Conservation (phyloP, 352 stramenopile genomes). For the Lagenidium giganteum region DNA sequence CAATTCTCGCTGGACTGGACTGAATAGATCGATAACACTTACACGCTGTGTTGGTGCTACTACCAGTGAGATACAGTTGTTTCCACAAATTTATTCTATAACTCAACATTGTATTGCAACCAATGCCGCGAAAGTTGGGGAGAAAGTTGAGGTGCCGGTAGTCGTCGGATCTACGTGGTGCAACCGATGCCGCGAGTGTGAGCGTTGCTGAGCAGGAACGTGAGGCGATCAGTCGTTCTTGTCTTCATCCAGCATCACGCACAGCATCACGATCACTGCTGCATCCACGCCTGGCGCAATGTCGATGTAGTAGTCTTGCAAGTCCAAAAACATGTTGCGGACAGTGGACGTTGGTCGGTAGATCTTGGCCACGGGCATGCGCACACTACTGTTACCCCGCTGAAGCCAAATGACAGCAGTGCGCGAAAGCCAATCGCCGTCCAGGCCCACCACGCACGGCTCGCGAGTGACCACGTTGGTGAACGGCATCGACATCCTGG, state of each 20-base stretch:
- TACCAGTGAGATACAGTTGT: no score
- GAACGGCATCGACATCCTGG: no score
- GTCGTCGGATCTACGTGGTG: no score
- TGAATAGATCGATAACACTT: no score
- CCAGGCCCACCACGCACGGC: slow-evolving; percentile 12
- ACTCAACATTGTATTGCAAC: no score
- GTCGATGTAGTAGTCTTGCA: slow-evolving; percentile 22
- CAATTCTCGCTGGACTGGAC: no score
- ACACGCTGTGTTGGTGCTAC: no score
- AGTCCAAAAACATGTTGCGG: slow-evolving; percentile 11
- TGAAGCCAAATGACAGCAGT: slow-evolving; percentile 21
- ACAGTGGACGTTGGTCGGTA: slow-evolving; percentile 14
- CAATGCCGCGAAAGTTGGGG: no score
- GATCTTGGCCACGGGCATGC: slow-evolving; percentile 17
- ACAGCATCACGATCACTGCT: slow-evolving; percentile 25
- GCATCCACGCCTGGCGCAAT: slow-evolving; percentile 23
- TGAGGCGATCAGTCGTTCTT: slow-evolving; percentile 20
- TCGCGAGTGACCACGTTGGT: slow-evolving; percentile 7
- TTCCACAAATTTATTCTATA: no score
- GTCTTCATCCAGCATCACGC: slow-evolving; percentile 15
- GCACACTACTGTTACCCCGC: slow-evolving; percentile 6
- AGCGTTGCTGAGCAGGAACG: no score
- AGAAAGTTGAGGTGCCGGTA: no score
- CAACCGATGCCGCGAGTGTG: no score
- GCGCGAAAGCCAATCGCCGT: slow-evolving; percentile 19